Base-by-base conservation (phyloP, 2,329 filamentous ascomycete species). In the Berkeleyomyces rouxiae region DNA sequence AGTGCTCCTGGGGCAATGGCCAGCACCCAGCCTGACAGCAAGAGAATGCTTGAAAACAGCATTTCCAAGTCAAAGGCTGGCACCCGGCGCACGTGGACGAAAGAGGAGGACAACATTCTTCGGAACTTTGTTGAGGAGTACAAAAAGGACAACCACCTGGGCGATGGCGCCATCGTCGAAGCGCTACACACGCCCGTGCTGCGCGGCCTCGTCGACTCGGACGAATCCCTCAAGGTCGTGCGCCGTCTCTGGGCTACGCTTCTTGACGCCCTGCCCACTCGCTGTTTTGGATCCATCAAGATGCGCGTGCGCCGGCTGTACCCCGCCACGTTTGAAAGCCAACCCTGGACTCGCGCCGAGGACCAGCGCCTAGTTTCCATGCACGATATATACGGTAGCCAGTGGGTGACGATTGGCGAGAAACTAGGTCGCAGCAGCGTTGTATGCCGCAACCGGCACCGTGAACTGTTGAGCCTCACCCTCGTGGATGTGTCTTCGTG, bases 131-230 rank as follows among this genome's bases (percentile, higher is more conserved):
- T 64, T 13, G 51, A 60, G 9, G 40, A 58, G 31, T 64, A 59
- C 31, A 39, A 44, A 16, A n/a, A 40, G 44, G 11, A 23, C 36
- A 59, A 62, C 31, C 49, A 62, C 39, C 44, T 64, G 11, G 43
- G 55, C 3, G 55, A 44, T 5, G 57, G 51, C 11, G 53, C 58
- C 11, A 59, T 64, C 9, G 46, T 44, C 11, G 43, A 61, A 33
- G 60, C 62, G 5, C 43, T 64, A 2, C 58, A 64, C 37, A 64
- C 63, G 16, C 63, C 63, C 31, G 57, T 64, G 31, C 46, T 64
- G 39, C 63, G 63, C 33, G 47, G 53, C 13, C 40, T 64, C 13
- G 57, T 64, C 40, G 53, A 62, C 39, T 62, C 44, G 3, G 42
- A 51, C n/a, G 57, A 55, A 37, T 46, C 58, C 1, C 46, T 64